Base-by-base conservation (phyloP, 192 early-diverging fungal species). In the Podila epigama region DNA sequence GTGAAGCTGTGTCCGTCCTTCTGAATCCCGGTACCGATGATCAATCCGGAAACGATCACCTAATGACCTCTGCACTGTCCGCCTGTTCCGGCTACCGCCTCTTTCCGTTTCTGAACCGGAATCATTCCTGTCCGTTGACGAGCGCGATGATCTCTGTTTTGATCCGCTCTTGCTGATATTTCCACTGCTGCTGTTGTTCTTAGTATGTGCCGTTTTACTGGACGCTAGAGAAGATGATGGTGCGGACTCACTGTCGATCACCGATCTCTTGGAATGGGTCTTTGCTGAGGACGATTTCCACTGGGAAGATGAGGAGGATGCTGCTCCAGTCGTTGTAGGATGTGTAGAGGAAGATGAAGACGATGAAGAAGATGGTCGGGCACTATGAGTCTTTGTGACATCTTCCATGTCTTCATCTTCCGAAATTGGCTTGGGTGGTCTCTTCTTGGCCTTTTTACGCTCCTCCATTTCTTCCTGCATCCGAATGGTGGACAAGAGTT, bases 1-100 rank as follows among this genome's bases (percentile, higher is more conserved):
- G 69, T 90, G 89, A 22, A 92, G 65, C 34, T 92, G 88, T 9
- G 90, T 88, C 36, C 89, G 87, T 22, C 90, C 90, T 18, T 79
- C 77, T 10, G 86, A 84, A 58, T 92, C 91, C 37, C 81, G 84
- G 44, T 65, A 80, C 15, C 70, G 53, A 41, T 81, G 83, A 52
- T 88, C 87, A 10, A 86, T 68, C 36, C 81, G 62, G 35, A 69
- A 66, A 12, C 75, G 65, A 42, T 78, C 81, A 15, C 70, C 69
- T 20, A 56, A 32, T 16, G 69, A 71, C 16, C 65, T 58, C n/a
- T 80, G 68, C 3, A 71, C 55, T 11, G 68, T 61, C 20, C 65
- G 52, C 29, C 66, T 53, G 35, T 50, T 39, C 31, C 39, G 58
- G 15, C 58, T 59, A 2, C n/a, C n/a, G n/a, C 52, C 51, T 1